These are phyloP conservation scores for Bifiguratus adelaidae DNA, from an alignment of 192 early-diverging fungal species.

Conservation along the genomic window DNA sequence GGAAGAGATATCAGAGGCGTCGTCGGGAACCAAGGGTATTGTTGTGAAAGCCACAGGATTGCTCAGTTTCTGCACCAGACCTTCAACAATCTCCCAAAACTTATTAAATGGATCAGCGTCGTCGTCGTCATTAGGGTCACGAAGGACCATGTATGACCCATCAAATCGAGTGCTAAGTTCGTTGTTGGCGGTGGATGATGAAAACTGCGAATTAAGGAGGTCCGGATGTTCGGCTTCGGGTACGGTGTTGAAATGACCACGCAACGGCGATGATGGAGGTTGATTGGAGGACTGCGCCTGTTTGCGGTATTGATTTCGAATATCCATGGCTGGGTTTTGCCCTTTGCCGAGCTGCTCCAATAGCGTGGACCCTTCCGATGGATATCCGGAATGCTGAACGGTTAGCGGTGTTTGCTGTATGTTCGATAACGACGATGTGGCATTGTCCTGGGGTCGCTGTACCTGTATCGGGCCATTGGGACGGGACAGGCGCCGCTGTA, in stretches of 20 bases:
- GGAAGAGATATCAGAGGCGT: constrained; percentile 2
- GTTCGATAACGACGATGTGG: not conserved
- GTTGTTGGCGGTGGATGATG: too few species aligned
- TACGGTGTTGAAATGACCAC: not conserved
- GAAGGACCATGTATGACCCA: constrained; percentile 9
- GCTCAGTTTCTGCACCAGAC: constrained; percentile 59
- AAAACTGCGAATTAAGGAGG: not conserved
- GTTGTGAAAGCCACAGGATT: constrained; percentile 53
- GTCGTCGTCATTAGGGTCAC: constrained; percentile 23
- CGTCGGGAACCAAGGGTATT: constrained; percentile 33
- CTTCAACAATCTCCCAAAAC: constrained; percentile 71
- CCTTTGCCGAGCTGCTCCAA: not conserved
- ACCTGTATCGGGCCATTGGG: not conserved
- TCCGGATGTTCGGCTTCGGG: not conserved
- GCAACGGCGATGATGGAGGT: constrained; percentile 4
- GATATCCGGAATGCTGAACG: constrained; percentile 4
- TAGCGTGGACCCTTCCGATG: not conserved
- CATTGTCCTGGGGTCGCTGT: not conserved
- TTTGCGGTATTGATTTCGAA: not conserved
- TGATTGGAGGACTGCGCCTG: not conserved
- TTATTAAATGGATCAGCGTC: constrained; percentile 79
- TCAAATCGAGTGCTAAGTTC: too few species aligned
- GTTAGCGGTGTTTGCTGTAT: constrained; percentile 11
- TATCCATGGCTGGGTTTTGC: not conserved
- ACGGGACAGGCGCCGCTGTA: constrained; percentile 23